Percentiles rank a stretch among this genome's conserved stretches.
Evolutionary conservation across 805 yeast species (phyloP).

Genomic region (Wickerhamomyces chambardii): DNA sequence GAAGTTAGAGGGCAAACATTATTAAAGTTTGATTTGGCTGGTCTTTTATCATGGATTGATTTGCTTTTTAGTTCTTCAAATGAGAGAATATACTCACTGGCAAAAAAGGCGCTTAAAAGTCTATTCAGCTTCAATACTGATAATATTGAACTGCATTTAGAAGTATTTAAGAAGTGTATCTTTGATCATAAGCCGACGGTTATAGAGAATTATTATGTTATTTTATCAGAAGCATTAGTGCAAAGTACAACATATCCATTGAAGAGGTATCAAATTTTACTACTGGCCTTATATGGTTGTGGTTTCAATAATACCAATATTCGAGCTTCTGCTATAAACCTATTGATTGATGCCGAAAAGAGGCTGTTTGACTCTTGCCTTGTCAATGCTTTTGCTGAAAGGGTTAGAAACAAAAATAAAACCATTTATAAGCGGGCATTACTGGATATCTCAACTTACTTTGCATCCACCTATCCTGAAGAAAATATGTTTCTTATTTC

Average conservation of each 20-base stretch:
- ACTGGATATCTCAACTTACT: constrained; percentile 65
- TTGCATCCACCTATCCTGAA: constrained; percentile 55
- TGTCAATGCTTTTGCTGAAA: constrained; percentile 53
- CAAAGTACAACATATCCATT: constrained; percentile 37
- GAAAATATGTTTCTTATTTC: constrained; percentile 58
- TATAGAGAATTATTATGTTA: constrained; percentile 60
- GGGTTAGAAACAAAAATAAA: constrained; percentile 65
- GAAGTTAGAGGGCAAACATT: constrained; percentile 38
- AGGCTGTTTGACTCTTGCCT: constrained; percentile 44
- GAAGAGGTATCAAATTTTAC: constrained; percentile 57
- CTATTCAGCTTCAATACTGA: constrained; percentile 53
- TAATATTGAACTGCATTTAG: constrained; percentile 39
- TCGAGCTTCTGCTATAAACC: constrained; percentile 61
- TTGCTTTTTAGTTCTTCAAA: constrained; percentile 53
- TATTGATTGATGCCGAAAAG: constrained; percentile 61
- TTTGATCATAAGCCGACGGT: constrained; percentile 41
- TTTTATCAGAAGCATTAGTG: constrained; percentile 57
- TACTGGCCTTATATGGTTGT: constrained; percentile 69
- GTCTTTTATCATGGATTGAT: constrained; percentile 74
- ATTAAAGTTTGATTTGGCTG: constrained; percentile 62
- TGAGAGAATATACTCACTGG: constrained; percentile 50
- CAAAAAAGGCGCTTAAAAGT: constrained; percentile 62
- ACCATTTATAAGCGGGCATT: constrained; percentile 85
- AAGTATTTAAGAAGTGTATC: constrained; percentile 68
- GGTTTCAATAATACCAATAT: constrained; percentile 66